These are phyloP conservation scores for Pythium apleroticum DNA, from an alignment of 352 stramenopile genomes.

Conservation along the genomic window DNA sequence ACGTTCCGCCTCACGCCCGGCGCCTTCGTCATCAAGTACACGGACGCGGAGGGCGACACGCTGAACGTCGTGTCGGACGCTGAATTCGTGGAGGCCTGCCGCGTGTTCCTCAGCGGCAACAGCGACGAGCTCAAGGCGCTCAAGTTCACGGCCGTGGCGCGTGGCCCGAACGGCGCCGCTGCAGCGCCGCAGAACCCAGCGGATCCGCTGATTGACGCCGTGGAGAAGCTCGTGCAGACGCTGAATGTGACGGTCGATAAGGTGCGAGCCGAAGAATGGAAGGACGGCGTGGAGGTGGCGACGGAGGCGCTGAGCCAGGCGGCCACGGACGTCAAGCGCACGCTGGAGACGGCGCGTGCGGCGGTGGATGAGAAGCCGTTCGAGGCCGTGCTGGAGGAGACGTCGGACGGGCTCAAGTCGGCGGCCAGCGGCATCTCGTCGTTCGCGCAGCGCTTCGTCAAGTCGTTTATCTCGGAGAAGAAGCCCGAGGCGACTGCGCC, in stretches of 20 bases:
- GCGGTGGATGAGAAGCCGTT: conserved; percentile 44
- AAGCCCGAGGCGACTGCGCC: conserved; percentile 28
- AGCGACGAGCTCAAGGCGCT: conserved; percentile 50
- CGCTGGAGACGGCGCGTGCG: conserved; percentile 33
- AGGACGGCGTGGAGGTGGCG: conserved; percentile 26
- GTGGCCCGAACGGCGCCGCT: conserved; percentile 10
- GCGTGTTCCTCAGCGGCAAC: conserved; percentile 42
- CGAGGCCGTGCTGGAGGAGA: conserved; percentile 40
- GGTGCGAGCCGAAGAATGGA: conserved; percentile 45
- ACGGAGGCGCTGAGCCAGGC: conserved; percentile 26
- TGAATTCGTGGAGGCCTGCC: conserved; percentile 60
- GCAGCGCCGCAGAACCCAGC: conserved; percentile 48
- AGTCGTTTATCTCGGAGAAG: conserved; percentile 58
- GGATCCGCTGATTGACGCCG: conserved; percentile 54
- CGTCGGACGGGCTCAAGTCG: conserved; percentile 38
- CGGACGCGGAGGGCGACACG: conserved; percentile 57
- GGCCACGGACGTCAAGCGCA: conserved; percentile 32
- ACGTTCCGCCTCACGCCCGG: conserved; percentile 53
- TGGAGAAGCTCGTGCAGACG: conserved; percentile 58
- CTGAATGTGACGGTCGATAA: conserved; percentile 53
- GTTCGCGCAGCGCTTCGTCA: conserved; percentile 60
- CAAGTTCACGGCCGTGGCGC: conserved; percentile 63
- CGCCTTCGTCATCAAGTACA: conserved; percentile 73
- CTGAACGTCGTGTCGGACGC: conserved; percentile 66
- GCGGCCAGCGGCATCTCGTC: conserved; percentile 54